phyloP scores from a whole-genome alignment of 2,329 filamentous ascomycete species.

The Nemania diffusa region DNA sequence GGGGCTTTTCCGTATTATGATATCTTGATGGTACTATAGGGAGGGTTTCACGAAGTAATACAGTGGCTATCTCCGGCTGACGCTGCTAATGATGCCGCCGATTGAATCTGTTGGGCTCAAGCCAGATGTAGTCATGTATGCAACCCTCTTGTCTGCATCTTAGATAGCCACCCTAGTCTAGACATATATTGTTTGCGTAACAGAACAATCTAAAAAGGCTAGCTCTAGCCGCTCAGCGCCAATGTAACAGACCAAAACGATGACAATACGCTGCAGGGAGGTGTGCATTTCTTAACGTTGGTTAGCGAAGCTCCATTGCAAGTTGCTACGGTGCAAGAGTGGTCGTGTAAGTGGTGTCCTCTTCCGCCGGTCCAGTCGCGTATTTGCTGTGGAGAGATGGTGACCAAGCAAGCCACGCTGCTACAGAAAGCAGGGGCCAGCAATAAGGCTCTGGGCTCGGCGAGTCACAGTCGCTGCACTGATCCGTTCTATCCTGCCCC shows the following conservation, averaged over 20 bases:
- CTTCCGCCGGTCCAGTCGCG: background rate
- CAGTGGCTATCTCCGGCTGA: background rate
- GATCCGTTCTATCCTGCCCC: conserved; percentile 1
- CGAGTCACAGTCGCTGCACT: background rate
- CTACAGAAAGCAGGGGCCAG: conserved; percentile 12
- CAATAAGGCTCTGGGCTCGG: conserved; percentile 19
- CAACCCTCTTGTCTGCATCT: background rate
- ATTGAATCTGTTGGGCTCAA: conserved; percentile 6
- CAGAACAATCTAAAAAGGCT: background rate
- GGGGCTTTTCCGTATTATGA: conserved; percentile 19
- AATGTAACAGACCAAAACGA: background rate
- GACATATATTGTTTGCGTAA: background rate
- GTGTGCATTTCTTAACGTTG: conserved; percentile 5
- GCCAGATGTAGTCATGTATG: too few relatives aligned
- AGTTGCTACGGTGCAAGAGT: conserved; percentile 1
- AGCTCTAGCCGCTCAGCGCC: background rate
- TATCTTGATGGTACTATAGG: conserved; percentile 15
- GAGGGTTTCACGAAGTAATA: conserved; percentile 8
- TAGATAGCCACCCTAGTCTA: background rate
- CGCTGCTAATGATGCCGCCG: background rate
- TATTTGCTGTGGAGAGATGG: background rate
- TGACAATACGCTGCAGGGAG: background rate
- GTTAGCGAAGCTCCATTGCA: conserved; percentile 14
- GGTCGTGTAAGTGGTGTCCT: conserved; percentile 7
- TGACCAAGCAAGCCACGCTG: conserved; percentile 23